Conservation (phyloP, 495 filamentous ascomycete species). For the Aspergillus saccharolyticus region DNA sequence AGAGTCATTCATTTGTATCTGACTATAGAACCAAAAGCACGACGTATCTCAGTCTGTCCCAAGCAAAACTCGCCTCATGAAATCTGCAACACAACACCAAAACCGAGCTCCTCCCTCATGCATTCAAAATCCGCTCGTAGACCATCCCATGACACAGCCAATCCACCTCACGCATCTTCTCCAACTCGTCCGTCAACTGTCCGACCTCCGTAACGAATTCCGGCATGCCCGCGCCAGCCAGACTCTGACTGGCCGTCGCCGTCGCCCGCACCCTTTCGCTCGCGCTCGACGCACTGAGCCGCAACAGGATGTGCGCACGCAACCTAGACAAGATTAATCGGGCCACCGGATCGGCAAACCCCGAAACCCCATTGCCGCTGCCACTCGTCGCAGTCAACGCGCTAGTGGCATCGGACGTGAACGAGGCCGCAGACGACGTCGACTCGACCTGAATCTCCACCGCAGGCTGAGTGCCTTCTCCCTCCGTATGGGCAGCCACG, state of each 20-base stretch:
- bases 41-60: no score
- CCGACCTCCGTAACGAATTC: constrained; percentile 88
- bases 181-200: constrained; percentile 72
- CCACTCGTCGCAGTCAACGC: constrained; percentile 4
- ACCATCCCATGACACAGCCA: constrained; percentile 70
- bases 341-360: constrained; percentile 72
- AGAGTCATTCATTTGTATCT: no score
- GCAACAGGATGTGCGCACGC: constrained; percentile 65
- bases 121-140: constrained; percentile 64
- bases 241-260: constrained; percentile 73
- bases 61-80: no score
- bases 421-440: constrained; percentile 8
- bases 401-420: constrained; percentile 12
- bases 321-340: constrained; percentile 73
- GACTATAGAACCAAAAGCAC: no score
- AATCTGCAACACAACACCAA: no score
- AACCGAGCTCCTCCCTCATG: no score
- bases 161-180: constrained; percentile 71
- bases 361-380: constrained; percentile 17
- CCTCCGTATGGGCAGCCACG: constrained; percentile 27
- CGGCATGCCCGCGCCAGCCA: constrained; percentile 73
- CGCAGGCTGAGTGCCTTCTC: constrained; percentile 28
- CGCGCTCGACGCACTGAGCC: constrained; percentile 69
- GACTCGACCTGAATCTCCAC: constrained; percentile 30
- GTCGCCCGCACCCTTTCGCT: constrained; percentile 78